phyloP scores from a whole-genome alignment of 148 eudicot genomes.

The Linanthus parryae region DNA sequence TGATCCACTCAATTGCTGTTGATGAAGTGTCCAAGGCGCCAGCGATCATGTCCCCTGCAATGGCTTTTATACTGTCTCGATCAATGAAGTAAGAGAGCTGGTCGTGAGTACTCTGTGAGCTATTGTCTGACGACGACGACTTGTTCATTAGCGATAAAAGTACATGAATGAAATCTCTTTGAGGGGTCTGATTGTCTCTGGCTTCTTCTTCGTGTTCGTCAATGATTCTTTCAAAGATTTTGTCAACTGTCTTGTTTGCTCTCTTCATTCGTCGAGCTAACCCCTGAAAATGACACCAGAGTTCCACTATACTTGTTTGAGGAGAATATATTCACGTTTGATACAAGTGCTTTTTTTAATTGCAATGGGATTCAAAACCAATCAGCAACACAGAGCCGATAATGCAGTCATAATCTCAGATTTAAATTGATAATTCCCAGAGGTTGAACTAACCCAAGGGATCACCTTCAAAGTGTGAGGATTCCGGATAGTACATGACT shows the following conservation, averaged over 20 bases:
- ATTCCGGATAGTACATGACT: too few relatives aligned
- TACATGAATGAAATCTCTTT: slow-evolving; percentile 6
- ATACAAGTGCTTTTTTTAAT: too few relatives aligned
- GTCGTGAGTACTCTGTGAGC: neutral
- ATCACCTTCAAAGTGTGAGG: too few relatives aligned
- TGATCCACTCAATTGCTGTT: slow-evolving; percentile 20
- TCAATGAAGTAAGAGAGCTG: slow-evolving; percentile 4
- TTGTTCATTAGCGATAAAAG: slow-evolving; percentile 4
- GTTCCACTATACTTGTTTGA: too few relatives aligned
- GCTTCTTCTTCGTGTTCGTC: slow-evolving; percentile 19
- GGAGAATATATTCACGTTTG: too few relatives aligned
- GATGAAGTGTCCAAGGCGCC: slow-evolving; percentile 21
- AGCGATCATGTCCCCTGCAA: slow-evolving; percentile 10
- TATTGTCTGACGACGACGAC: too few relatives aligned
- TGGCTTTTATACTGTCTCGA: slow-evolving; percentile 10
- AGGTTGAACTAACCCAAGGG: too few relatives aligned
- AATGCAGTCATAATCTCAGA: too few relatives aligned
- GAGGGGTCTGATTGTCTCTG: neutral
- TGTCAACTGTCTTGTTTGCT: slow-evolving; percentile 1
- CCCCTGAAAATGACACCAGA: slow-evolving; percentile 12
- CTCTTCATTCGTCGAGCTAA: slow-evolving; percentile 11
- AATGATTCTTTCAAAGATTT: slow-evolving; percentile 18
- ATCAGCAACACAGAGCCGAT: too few relatives aligned
- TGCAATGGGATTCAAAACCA: too few relatives aligned
- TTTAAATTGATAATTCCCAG: too few relatives aligned